Evolutionary conservation across 2,329 filamentous ascomycete species (phyloP), one percentile per base, ranked within the genome.

Genomic region (Cadophora sp.): DNA sequence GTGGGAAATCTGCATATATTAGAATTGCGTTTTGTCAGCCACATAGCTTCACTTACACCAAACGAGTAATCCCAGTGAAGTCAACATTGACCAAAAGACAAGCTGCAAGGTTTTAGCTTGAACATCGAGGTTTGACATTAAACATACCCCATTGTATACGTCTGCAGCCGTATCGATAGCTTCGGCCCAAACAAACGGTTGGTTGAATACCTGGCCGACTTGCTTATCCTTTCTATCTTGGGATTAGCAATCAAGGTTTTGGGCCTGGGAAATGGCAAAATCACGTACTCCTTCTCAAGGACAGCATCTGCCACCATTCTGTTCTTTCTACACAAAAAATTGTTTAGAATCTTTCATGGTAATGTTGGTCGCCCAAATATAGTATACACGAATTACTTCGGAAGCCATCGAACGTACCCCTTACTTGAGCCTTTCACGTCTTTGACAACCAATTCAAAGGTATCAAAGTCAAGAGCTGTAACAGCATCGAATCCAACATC

Each of bases 351-450:
- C 62, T 67, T 74, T 74, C 75, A 75, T 68, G 70, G 68, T 72
- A 26, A 69, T 72, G 65, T 71, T 72, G 70, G 70, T 62, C 70
- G 70, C 64, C 64, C 26, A 65, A 68, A 72, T 65, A 74, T 79
- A 81, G 79, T 85, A 84, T 85, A 83, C 83, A 87, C 85, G 72
- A 73, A 83, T 87, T 94, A 97, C 84, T 89, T 93, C 75, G 95
- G 95, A 87, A 97, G 94, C 91, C 91, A 91, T 83, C 90, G 89
- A 83, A 99, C 96, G 88, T 99, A 99, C 96, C 95, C 94, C 92
- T 95, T 94, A 85, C 92, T 96, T 78, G 91, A 83, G 73, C 94
- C 94, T 83, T 94, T 95, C 73, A 94, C 87, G 83, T 98, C 95
- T 83, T 89, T 93, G 72, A 99, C 86, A 74, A 94, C 86, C 76